Percentiles rank a stretch among this genome's conserved stretches.
These are phyloP conservation scores for Dioszegia hungarica DNA, from an alignment of 768 basidiomycete species.

Conservation along the genomic window DNA sequence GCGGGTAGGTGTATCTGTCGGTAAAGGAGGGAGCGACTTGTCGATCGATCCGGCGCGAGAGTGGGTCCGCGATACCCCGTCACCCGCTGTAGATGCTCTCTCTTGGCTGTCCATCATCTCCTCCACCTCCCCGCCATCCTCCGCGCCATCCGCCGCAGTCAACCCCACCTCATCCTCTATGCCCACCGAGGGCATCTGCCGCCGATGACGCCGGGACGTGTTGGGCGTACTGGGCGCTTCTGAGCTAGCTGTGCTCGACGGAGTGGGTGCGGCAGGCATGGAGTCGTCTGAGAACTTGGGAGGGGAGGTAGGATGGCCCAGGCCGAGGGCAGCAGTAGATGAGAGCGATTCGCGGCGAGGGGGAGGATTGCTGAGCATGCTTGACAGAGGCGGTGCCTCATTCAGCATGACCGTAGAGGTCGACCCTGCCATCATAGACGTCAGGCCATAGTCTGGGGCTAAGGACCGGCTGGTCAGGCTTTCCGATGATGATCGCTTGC, in stretches of 20 bases:
- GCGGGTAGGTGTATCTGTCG: conserved; percentile 6
- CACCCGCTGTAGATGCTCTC: too few species aligned
- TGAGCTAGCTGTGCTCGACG: background rate
- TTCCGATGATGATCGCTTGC: too few species aligned
- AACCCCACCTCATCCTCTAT: conserved; percentile 26
- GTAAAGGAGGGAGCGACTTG: conserved; percentile 22
- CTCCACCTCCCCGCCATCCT: conserved; percentile 13
- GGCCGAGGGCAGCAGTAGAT: conserved; percentile 11
- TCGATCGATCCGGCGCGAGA: too few species aligned
- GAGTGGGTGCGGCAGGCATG: background rate
- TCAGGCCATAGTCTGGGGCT: background rate
- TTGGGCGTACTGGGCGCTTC: background rate
- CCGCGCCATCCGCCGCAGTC: conserved; percentile 18
- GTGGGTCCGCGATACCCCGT: too few species aligned
- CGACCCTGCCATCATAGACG: background rate
- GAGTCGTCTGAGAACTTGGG: background rate
- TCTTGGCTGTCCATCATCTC: conserved; percentile 25
- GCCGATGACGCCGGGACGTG: background rate
- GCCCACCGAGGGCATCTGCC: conserved; percentile 2
- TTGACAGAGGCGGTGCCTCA: background rate
- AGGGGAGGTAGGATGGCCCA: conserved; percentile 22
- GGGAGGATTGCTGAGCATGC: background rate
- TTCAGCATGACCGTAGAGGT: background rate
- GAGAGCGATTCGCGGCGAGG: background rate
- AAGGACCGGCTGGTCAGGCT: background rate